phyloP scores from a whole-genome alignment of 805 yeast genomes.

The Barnettozyma salicaria region DNA sequence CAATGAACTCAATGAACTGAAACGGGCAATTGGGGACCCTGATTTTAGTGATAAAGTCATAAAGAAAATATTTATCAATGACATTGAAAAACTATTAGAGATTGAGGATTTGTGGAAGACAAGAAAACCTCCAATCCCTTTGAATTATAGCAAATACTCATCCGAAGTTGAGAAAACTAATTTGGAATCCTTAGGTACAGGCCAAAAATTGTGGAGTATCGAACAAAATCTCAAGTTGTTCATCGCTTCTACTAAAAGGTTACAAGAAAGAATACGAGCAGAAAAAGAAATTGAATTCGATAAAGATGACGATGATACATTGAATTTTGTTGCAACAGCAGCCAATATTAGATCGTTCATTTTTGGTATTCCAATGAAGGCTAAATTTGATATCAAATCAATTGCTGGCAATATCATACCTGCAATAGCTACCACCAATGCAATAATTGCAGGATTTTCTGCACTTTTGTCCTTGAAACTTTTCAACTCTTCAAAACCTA shows the following conservation, averaged over 20 bases:
- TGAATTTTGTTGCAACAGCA: conserved; percentile 81
- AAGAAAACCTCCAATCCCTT: conserved; percentile 61
- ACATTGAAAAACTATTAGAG: conserved; percentile 64
- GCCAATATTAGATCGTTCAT: conserved; percentile 70
- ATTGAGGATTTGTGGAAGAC: conserved; percentile 78
- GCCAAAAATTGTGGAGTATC: conserved; percentile 50
- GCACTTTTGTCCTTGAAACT: conserved; percentile 64
- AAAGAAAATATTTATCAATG: conserved; percentile 59
- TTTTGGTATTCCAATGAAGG: conserved; percentile 62
- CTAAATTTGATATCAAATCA: conserved; percentile 84
- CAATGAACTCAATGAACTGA: conserved; percentile 53
- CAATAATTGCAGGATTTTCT: conserved; percentile 87
- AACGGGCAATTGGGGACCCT: conserved; percentile 30
- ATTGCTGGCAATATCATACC: conserved; percentile 98
- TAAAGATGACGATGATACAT: conserved; percentile 90
- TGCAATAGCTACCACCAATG: conserved; percentile 97
- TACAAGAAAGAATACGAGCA: conserved; percentile 42
- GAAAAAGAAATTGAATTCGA: conserved; percentile 61
- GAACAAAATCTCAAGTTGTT: conserved; percentile 61
- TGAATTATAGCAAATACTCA: conserved; percentile 31
- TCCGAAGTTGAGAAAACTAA: conserved; percentile 14
- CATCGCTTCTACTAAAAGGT: conserved; percentile 37
- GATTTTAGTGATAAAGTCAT: conserved; percentile 41
- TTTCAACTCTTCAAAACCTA: conserved; percentile 30
- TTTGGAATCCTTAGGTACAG: conserved; percentile 24